These are phyloP conservation scores for Hydrangea macrophylla DNA, from an alignment of 148 eudicot genomes.

Conservation along the genomic window DNA sequence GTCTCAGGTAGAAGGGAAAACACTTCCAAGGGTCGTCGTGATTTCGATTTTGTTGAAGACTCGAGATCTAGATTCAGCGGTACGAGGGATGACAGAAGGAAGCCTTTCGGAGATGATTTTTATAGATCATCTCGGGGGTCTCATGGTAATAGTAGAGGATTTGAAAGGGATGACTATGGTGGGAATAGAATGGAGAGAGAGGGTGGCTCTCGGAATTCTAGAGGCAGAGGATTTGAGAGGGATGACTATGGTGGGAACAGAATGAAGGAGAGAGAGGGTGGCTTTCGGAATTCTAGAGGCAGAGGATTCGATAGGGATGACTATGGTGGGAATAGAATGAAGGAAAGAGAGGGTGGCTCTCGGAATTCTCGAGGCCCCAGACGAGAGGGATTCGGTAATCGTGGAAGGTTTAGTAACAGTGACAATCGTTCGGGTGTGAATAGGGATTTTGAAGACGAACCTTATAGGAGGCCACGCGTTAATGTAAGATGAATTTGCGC, in stretches of 20 bases:
- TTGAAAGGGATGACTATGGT: conserved; percentile 10
- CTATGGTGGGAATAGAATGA: conserved; percentile 9
- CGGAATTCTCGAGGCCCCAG: conserved; percentile 20
- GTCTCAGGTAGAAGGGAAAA: conserved; percentile 32
- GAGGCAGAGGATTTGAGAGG: conserved; percentile 10
- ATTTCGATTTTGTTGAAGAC: conserved; percentile 11
- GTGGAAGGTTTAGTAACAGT: conserved; percentile 26
- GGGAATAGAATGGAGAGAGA: conserved; percentile 12
- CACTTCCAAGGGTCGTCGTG: conserved; percentile 26
- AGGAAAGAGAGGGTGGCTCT: conserved; percentile 13
- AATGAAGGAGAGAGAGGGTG: conserved; percentile 15
- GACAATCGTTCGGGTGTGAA: conserved; percentile 30
- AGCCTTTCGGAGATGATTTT: conserved; percentile 21
- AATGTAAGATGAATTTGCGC: conserved; percentile 47
- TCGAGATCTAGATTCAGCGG: conserved; percentile 19
- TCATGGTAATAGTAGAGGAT: conserved; percentile 15
- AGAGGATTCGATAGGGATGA: too few relatives aligned
- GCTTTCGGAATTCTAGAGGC: conserved; percentile 15
- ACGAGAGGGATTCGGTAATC: conserved; percentile 29
- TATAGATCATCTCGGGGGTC: conserved; percentile 31
- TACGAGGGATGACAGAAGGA: conserved; percentile 11
- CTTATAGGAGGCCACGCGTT: conserved; percentile 39
- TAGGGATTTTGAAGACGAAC: conserved; percentile 36
- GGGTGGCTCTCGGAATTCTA: background rate
- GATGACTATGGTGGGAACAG: conserved; percentile 12